Conservation (phyloP, 441 rosid species). For the Macaranga tanarius region DNA sequence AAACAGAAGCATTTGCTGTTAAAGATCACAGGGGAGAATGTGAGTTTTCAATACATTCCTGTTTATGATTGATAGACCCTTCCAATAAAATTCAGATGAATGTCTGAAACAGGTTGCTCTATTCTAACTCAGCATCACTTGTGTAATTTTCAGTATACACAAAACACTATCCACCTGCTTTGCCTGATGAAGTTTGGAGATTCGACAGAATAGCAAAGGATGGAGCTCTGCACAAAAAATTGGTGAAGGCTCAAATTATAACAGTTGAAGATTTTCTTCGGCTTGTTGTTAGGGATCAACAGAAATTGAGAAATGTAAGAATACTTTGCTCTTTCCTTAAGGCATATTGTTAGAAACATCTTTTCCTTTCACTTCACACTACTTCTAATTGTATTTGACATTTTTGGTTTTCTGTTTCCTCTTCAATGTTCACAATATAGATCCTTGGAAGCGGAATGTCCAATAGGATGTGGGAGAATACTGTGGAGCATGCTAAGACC, state of each 20-base stretch:
- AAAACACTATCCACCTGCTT: conserved; percentile 96
- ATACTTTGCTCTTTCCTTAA: neutral
- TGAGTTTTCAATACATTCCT: conserved; percentile 33
- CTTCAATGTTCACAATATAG: conserved; percentile 34
- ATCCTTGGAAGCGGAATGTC: conserved; percentile 99
- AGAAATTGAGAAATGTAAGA: conserved; percentile 73
- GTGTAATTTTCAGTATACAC: conserved; percentile 64
- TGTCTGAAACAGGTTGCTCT: neutral
- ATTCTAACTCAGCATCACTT: neutral
- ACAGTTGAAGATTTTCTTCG: conserved; percentile 93
- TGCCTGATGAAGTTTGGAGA: conserved; percentile 97
- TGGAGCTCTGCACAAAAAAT: conserved; percentile 92
- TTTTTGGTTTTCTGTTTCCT: conserved; percentile 12
- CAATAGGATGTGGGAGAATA: conserved; percentile 97
- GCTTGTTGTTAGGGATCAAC: conserved; percentile 75
- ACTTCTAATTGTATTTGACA: conserved; percentile 12
- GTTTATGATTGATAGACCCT: conserved; percentile 16
- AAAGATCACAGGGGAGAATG: conserved; percentile 99
- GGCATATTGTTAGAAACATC: neutral
- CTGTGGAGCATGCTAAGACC: conserved; percentile 95
- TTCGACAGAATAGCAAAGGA: conserved; percentile 92
- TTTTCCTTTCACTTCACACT: neutral
- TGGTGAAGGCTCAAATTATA: conserved; percentile 52
- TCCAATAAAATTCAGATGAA: neutral
- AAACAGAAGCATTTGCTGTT: conserved; percentile 95